These are phyloP conservation scores for Osmanthus fragrans DNA, from an alignment of 257 asterid genomes.

Conservation along the genomic window DNA sequence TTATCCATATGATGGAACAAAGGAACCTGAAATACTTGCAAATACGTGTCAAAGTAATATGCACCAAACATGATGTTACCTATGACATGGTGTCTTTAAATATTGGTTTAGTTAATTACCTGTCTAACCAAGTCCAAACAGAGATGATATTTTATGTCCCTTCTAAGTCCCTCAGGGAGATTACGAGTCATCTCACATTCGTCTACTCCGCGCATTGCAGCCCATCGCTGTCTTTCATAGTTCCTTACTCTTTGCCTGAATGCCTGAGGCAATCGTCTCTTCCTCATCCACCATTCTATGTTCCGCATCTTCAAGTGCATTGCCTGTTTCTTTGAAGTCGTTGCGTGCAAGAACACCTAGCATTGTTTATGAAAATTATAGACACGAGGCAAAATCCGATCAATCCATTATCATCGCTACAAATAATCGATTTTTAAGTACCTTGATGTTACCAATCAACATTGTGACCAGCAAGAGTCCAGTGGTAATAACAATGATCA, in stretches of 20 bases:
- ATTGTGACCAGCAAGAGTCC: slow-evolving; percentile 90
- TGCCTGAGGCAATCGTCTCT: slow-evolving; percentile 59
- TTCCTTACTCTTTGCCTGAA: slow-evolving; percentile 79
- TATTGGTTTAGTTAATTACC: slow-evolving; percentile 24
- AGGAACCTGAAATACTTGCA: slow-evolving; percentile 59
- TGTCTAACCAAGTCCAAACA: slow-evolving; percentile 91
- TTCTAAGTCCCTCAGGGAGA: slow-evolving; percentile 86
- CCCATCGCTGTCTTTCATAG: slow-evolving; percentile 91
- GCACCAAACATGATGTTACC: background rate
- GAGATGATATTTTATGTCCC: slow-evolving; percentile 93
- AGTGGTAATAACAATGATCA: slow-evolving; percentile 81
- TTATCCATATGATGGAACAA: slow-evolving; percentile 95
- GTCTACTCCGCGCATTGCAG: slow-evolving; percentile 96
- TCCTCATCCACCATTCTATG: slow-evolving; percentile 99
- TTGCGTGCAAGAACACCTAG: slow-evolving; percentile 92
- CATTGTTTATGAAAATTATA: no score
- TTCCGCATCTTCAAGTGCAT: slow-evolving; percentile 97
- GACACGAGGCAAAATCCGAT: background rate
- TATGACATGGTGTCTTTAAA: no score
- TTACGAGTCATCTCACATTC: slow-evolving; percentile 87
- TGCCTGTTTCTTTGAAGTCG: slow-evolving; percentile 95
- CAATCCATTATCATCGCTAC: background rate
- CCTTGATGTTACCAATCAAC: slow-evolving; percentile 99
- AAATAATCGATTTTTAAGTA: background rate
- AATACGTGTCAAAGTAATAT: background rate